These are phyloP conservation scores for Botryosphaeria dothidea DNA, from an alignment of 2,329 filamentous ascomycete genomes.

Conservation along the genomic window DNA sequence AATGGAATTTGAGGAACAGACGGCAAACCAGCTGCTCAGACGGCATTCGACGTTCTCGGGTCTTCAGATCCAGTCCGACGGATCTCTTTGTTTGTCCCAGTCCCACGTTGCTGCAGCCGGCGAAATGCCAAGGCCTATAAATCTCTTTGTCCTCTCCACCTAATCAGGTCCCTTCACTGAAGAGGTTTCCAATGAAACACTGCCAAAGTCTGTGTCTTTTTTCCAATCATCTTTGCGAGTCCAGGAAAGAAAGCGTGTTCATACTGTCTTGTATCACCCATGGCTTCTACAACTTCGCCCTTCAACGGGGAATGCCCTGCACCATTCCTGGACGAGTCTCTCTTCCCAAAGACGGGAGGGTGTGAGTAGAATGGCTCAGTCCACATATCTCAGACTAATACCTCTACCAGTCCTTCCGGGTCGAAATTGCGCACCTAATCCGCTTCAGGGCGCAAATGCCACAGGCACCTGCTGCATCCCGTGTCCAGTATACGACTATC, in stretches of 20 bases:
- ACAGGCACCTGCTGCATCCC: slow-evolving; percentile 69
- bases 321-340: slow-evolving; percentile 28
- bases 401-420: slow-evolving; percentile 22
- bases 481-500: slow-evolving; percentile 78
- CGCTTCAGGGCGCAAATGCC: slow-evolving; percentile 21
- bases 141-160: background rate
- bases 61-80: too few species aligned
- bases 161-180: too few species aligned
- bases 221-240: background rate
- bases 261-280: background rate
- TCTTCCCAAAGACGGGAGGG: slow-evolving; percentile 26
- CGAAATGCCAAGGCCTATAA: background rate
- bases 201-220: background rate
- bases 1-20: too few species aligned
- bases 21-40: background rate
- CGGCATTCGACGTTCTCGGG: background rate
- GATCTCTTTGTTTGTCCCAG: background rate
- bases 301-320: slow-evolving; percentile 23
- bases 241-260: background rate
- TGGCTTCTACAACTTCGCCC: background rate
- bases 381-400: background rate
- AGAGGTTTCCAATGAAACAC: background rate
- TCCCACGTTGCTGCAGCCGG: slow-evolving; percentile 6
- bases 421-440: slow-evolving; percentile 29
- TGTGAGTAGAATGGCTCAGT: slow-evolving; percentile 23